Conservation (phyloP, 2,329 filamentous ascomycete genomes). For the Amauroascus verrucosus region DNA sequence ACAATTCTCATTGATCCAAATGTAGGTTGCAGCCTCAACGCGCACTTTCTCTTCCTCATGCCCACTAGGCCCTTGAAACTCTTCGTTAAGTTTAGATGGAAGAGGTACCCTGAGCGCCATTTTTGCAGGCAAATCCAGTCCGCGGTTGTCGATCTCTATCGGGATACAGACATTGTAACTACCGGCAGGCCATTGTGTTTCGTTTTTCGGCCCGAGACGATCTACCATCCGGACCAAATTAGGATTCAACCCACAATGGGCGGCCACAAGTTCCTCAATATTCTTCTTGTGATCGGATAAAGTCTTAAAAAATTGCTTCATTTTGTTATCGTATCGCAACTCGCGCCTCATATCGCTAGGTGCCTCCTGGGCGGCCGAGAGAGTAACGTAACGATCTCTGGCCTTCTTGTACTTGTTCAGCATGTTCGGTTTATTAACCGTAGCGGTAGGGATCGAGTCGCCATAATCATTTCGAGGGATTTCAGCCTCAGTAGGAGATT, state of each 20-base stretch:
- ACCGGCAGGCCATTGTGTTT: slow-evolving; percentile 11
- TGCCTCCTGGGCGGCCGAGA: not conserved
- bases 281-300: not conserved
- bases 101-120: slow-evolving; percentile 13
- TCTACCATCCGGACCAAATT: slow-evolving; percentile 9
- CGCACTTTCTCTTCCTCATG: slow-evolving; percentile 20
- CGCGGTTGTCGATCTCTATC: slow-evolving; percentile 7
- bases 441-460: not conserved
- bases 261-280: slow-evolving; percentile 9
- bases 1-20: slow-evolving; percentile 18
- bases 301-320: not conserved
- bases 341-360: not conserved
- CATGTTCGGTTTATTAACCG: not conserved
- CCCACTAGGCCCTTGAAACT: slow-evolving; percentile 14
- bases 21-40: slow-evolving; percentile 18
- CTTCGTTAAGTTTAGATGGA: slow-evolving; percentile 17
- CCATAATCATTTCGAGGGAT: not conserved
- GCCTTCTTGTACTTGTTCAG: not conserved
- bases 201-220: not conserved
- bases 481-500: not conserved
- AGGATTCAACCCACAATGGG: slow-evolving; percentile 14
- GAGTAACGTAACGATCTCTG: not conserved
- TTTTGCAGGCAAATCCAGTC: not conserved
- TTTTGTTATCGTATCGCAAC: not conserved
- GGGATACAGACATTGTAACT: slow-evolving; percentile 16